Conservation (phyloP, 352 stramenopile species). For the Globisporangium cylindrosporum region DNA sequence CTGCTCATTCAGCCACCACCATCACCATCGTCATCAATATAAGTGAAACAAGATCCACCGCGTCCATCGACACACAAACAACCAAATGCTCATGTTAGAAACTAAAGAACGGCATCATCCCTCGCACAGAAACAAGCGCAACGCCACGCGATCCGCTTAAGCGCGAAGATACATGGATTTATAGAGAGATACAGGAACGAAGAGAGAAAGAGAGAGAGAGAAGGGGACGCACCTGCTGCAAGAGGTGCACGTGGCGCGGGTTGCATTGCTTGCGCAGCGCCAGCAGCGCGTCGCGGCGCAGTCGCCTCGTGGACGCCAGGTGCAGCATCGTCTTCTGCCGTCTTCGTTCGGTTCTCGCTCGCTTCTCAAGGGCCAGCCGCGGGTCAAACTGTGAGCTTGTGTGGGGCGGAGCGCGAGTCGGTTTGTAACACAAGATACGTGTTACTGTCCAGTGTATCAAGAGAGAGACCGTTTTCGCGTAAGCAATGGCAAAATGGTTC, state of each 20-base stretch:
- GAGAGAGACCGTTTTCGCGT: not conserved
- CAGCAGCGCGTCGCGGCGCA: constrained; percentile 54
- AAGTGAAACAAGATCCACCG: not conserved
- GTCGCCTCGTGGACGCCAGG: constrained; percentile 52
- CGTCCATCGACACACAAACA: not conserved
- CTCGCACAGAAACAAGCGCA: constrained; percentile 7
- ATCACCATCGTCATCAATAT: not conserved
- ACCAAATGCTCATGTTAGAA: not conserved
- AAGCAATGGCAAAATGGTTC: not conserved
- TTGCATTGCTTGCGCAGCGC: constrained; percentile 53
- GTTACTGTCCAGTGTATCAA: too few relatives aligned
- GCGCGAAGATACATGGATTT: not conserved
- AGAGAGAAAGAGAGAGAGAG: not conserved
- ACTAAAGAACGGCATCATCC: not conserved
- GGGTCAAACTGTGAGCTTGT: not conserved
- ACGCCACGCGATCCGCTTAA: not conserved
- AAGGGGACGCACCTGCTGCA: constrained; percentile 56
- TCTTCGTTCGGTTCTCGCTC: constrained; percentile 11
- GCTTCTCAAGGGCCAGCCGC: constrained; percentile 6
- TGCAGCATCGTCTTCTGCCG: constrained; percentile 25
- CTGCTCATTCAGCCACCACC: constrained; percentile 21
- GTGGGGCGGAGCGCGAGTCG: constrained; percentile 1
- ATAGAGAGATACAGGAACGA: not conserved
- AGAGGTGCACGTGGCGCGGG: constrained; percentile 58
- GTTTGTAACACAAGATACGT: constrained; percentile 5